Conservation (phyloP, 352 stramenopile species). For the Phytophthora podocarpi region DNA sequence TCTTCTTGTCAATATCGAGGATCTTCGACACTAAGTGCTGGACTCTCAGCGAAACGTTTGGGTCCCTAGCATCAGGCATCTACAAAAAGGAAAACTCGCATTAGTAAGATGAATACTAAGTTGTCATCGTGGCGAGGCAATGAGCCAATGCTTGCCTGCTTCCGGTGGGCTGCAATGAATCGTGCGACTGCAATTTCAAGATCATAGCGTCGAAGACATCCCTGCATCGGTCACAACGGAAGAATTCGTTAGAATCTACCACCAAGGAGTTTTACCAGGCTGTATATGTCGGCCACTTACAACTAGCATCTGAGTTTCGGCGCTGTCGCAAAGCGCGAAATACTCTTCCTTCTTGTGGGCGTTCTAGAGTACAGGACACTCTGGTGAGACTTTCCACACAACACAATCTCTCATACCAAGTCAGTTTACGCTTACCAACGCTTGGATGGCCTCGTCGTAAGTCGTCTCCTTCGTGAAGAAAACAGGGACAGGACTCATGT, state of each 20-base stretch:
- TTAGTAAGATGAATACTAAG: background rate
- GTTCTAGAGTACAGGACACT: conserved; percentile 40
- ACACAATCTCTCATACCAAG: too few species aligned
- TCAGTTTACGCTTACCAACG: conserved; percentile 50
- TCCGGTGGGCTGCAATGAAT: conserved; percentile 70
- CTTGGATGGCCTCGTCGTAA: conserved; percentile 72
- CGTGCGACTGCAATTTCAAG: conserved; percentile 78
- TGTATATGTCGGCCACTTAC: conserved; percentile 29
- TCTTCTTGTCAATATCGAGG: conserved; percentile 77
- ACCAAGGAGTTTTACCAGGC: too few species aligned
- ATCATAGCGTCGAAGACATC: conserved; percentile 73
- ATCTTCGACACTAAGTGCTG: conserved; percentile 78
- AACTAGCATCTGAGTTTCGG: conserved; percentile 55
- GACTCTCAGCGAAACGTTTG: conserved; percentile 68
- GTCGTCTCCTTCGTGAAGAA: conserved; percentile 80
- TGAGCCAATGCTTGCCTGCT: conserved; percentile 38
- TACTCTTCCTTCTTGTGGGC: conserved; percentile 80
- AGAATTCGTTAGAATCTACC: background rate
- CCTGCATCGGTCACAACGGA: conserved; percentile 37
- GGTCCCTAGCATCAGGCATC: conserved; percentile 61
- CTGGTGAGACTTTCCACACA: background rate
- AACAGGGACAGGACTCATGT: conserved; percentile 63
- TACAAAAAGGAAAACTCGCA: conserved; percentile 18
- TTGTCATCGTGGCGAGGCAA: background rate
- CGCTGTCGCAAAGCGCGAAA: conserved; percentile 74